These are phyloP conservation scores for Talaromyces verruculosus DNA, from an alignment of 2,329 filamentous ascomycete species.

Conservation along the genomic window DNA sequence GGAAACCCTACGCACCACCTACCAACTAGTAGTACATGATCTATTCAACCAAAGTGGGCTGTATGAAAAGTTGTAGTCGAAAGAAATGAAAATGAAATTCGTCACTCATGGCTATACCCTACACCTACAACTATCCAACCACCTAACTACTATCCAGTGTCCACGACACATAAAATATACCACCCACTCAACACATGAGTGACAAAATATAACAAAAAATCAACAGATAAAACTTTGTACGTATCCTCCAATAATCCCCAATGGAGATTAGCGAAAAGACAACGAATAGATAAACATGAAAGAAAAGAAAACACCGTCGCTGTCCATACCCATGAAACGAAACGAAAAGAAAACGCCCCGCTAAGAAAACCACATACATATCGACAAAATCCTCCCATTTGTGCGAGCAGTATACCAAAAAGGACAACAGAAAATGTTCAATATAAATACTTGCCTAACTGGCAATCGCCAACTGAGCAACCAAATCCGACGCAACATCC, in stretches of 20 bases:
- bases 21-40: too few relatives aligned
- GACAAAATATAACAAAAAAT: background rate
- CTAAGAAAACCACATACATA: background rate
- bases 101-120: conserved; percentile 5
- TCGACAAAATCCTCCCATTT: background rate
- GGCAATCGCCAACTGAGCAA: conserved; percentile 86
- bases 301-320: background rate
- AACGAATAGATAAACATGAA: background rate
- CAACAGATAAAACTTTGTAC: background rate
- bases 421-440: background rate
- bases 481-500: conserved; percentile 86
- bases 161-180: background rate
- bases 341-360: background rate
- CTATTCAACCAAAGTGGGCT: too few relatives aligned
- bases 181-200: background rate
- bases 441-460: conserved; percentile 8
- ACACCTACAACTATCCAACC: background rate
- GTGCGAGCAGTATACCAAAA: background rate
- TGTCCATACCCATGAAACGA: background rate
- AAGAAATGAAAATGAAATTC: background rate
- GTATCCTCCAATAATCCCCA: background rate
- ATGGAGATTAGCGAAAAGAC: background rate
- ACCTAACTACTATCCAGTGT: background rate
- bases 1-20: too few relatives aligned
- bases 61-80: too few relatives aligned